Evolutionary conservation across 2,329 filamentous ascomycete genomes (phyloP), one percentile per base, ranked within the genome.

Genomic region (Colletotrichum lentis): DNA sequence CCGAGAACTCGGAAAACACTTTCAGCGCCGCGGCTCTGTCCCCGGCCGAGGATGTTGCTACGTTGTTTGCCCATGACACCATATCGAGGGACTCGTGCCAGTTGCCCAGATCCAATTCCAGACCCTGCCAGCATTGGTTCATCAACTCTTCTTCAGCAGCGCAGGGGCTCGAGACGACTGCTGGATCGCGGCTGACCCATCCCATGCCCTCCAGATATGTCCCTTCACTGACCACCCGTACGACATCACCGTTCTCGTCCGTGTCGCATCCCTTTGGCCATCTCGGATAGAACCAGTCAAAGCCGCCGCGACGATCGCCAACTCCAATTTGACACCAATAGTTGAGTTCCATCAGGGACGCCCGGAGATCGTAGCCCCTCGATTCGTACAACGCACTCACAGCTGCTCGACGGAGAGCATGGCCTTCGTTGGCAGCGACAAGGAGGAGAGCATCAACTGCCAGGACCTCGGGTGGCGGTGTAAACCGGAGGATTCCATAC

Each of bases 271-370:
- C 91, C 52, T 85, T 86, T 10, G 92, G 91, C 88, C 90, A 95
- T 64, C 90, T 86, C 55, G 90, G 88, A 72, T 91, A 89, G 73
- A 97, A 92, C 95, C 96, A 99, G 73, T 95, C 92, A 52, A 97
- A 86, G 0, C 96, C 95, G 22, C 92, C 91, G 72, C 91, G 91
- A n/a, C 88, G 84, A 76, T 97, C 96, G 5, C 96, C 96, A 11
- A 99, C 88, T 0, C 91, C 93, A 79, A 98, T 94, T 77, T 99
- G 96, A 76, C 96, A 99, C 95, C 95, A 99, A 76, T 96, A 96
- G 76, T 97, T 90, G 35, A 99, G 85, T 69, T 98, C 94, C 64
- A 86, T 89, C 56, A 99, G 88, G 2, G 91, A 90, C 24, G 90
- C 93, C 62, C 96, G 89, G 14, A 99, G 80, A 76, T 99, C 96